These are phyloP conservation scores for Circinella minor DNA, from an alignment of 371 early-diverging fungal genomes.

Conservation along the genomic window DNA sequence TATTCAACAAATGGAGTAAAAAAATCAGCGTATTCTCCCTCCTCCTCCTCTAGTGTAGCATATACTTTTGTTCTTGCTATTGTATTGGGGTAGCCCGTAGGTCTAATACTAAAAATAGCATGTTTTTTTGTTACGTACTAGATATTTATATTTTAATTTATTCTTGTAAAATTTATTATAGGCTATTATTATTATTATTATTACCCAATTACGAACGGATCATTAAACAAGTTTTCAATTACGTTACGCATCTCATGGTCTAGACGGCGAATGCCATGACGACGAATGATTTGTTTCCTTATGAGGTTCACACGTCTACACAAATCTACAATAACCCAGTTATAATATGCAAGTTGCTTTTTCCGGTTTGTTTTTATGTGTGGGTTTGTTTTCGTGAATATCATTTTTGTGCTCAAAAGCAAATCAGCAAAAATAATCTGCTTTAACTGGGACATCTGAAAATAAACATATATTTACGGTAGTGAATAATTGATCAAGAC, in stretches of 20 bases:
- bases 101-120: not conserved
- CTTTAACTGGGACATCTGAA: not conserved
- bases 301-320: not conserved
- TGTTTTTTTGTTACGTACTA: no score
- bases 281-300: not conserved
- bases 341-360: not conserved
- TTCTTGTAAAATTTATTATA: not conserved
- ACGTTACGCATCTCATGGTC: not conserved
- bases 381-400: not conserved
- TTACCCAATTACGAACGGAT: not conserved
- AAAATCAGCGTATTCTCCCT: not conserved
- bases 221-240: not conserved
- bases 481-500: no score
- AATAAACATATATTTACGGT: no score
- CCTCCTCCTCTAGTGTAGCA: not conserved
- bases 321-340: not conserved
- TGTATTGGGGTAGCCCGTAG: not conserved
- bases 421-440: not conserved
- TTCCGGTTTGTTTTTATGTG: not conserved
- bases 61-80: not conserved
- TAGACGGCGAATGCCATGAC: not conserved
- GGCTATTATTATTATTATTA: not conserved
- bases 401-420: not conserved
- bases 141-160: not conserved
- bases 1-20: slow-evolving; percentile 10